A percentile compares a stretch with the other conserved stretches of the same genome.
Conservation (phyloP, 2,329 filamentous ascomycete genomes). For the Blastomyces percursus region DNA sequence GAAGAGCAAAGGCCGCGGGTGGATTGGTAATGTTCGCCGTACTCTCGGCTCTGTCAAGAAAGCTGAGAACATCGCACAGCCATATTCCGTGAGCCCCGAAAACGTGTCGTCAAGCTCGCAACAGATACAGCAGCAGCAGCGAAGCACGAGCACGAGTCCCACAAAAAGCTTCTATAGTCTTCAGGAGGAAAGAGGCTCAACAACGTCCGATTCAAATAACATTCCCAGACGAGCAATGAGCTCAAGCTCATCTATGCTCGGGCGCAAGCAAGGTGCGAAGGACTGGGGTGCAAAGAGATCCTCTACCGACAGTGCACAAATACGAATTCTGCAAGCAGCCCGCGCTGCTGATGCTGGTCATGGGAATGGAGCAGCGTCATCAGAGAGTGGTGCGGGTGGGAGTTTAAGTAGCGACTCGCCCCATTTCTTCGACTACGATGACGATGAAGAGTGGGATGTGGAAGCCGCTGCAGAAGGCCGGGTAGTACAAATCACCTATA, state of each 20-base stretch:
- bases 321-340: slow-evolving; percentile 5
- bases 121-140: slow-evolving; percentile 1
- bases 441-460: slow-evolving; percentile 58
- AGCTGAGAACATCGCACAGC: slow-evolving; percentile 7
- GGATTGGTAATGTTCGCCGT: slow-evolving; percentile 57
- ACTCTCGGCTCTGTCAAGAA: slow-evolving; percentile 42
- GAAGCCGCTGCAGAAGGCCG: slow-evolving; percentile 60
- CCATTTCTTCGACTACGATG: slow-evolving; percentile 14
- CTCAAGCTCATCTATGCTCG: slow-evolving; percentile 39
- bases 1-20: slow-evolving; percentile 47
- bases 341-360: slow-evolving; percentile 4
- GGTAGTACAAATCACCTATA: slow-evolving; percentile 80
- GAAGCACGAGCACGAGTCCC: slow-evolving; percentile 19
- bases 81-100: slow-evolving; percentile 4
- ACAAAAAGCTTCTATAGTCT: slow-evolving; percentile 15
- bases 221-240: slow-evolving; percentile 38
- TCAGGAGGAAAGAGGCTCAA: slow-evolving; percentile 5
- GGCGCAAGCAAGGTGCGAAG: slow-evolving; percentile 40
- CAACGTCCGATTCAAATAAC: slow-evolving; percentile 6
- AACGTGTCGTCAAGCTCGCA: background rate
- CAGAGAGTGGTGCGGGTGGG: slow-evolving; percentile 4
- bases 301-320: slow-evolving; percentile 10
- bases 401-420: slow-evolving; percentile 8
- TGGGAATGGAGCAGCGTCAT: slow-evolving; percentile 2
- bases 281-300: slow-evolving; percentile 40